A percentile compares a stretch with the other conserved stretches of the same genome.
phyloP scores from a whole-genome alignment of 345 rosid genomes.

The Populus pruinosa region DNA sequence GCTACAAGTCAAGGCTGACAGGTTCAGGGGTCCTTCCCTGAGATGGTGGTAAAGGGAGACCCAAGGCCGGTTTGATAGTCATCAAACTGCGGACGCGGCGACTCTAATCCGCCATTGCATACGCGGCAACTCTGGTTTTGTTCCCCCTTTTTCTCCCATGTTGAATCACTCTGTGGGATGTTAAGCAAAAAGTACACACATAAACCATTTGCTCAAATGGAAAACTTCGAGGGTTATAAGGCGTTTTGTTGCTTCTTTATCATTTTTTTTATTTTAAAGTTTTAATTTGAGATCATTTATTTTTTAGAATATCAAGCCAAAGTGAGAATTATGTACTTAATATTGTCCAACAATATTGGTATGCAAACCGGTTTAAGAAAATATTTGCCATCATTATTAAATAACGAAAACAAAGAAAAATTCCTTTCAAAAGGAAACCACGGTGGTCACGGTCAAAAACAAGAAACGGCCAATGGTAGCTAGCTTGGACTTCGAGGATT shows the following conservation, averaged over 20 bases:
- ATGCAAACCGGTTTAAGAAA: no score
- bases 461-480: background rate
- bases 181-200: background rate
- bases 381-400: no score
- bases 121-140: background rate
- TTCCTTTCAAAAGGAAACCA: background rate
- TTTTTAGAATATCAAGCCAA: no score
- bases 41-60: background rate
- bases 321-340: no score
- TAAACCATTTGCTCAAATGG: background rate
- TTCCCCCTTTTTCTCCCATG: no score
- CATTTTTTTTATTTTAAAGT: no score
- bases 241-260: no score
- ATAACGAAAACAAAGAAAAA: background rate
- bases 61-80: background rate
- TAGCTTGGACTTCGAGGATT: background rate
- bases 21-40: background rate
- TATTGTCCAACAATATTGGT: no score
- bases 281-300: no score
- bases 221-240: background rate
- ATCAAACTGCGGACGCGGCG: constrained; percentile 6
- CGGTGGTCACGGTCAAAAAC: background rate
- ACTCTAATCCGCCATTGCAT: background rate
- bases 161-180: background rate
- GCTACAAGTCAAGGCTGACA: background rate